Evolutionary conservation across 1,139 yeast species (phyloP).

Genomic region (Tardiomyces blankii): DNA sequence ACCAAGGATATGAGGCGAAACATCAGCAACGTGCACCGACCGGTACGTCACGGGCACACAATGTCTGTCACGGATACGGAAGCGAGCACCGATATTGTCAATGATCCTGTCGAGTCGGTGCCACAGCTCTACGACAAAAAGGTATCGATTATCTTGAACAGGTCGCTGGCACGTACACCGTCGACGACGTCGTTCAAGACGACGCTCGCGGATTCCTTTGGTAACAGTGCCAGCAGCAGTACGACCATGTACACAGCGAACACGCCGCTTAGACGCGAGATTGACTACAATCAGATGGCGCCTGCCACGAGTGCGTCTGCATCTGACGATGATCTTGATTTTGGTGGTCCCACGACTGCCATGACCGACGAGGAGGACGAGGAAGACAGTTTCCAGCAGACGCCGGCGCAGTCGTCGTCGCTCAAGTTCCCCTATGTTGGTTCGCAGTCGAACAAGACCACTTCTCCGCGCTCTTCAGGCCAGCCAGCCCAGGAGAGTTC

Average conservation of each 20-base stretch:
- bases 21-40: background rate
- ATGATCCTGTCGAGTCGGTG: conserved; percentile 50
- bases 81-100: conserved; percentile 29
- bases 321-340: too few species aligned
- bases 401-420: too few species aligned
- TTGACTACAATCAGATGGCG: too few species aligned
- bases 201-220: conserved; percentile 39
- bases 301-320: too few species aligned
- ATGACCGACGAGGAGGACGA: too few species aligned
- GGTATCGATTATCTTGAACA: conserved; percentile 62
- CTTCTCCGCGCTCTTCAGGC: background rate
- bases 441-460: too few species aligned
- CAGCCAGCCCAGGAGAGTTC: conserved; percentile 13
- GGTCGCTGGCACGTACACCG: conserved; percentile 65
- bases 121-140: conserved; percentile 74
- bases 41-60: conserved; percentile 15
- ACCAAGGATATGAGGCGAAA: conserved; percentile 38
- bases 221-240: conserved; percentile 6
- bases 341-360: too few species aligned
- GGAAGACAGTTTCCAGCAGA: too few species aligned
- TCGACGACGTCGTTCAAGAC: conserved; percentile 70
- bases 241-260: too few species aligned
- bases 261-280: too few species aligned
- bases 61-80: conserved; percentile 31
- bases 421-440: too few species aligned